phyloP scores from a whole-genome alignment of 2,329 filamentous ascomycete genomes.

The Didymella lethalis region DNA sequence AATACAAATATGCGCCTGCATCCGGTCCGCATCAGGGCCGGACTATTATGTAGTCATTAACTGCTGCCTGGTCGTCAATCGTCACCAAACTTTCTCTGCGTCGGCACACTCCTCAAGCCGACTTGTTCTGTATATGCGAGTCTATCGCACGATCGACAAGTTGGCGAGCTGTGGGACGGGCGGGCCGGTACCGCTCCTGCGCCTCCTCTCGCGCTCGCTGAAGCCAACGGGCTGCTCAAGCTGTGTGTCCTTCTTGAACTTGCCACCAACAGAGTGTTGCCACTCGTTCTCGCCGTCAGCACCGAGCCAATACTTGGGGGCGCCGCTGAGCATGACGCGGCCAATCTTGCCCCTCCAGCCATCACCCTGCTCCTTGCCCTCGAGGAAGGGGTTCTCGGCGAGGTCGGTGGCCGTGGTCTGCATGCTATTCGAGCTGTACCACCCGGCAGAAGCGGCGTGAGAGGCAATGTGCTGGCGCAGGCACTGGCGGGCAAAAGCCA shows the following conservation, averaged over 20 bases:
- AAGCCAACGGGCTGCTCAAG: constrained; percentile 55
- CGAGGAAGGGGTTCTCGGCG: constrained; percentile 74
- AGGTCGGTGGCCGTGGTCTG: constrained; percentile 55
- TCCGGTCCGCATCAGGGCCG: neutral
- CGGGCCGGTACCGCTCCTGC: constrained; percentile 68
- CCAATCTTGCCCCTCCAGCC: constrained; percentile 82
- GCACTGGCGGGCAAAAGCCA: constrained; percentile 81
- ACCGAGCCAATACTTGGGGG: constrained; percentile 82
- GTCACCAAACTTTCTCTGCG: constrained; percentile 6
- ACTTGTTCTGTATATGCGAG: constrained; percentile 5
- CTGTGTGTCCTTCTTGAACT: constrained; percentile 61
- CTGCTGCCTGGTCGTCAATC: constrained; percentile 11
- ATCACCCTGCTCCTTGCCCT: constrained; percentile 73
- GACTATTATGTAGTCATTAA: constrained; percentile 19
- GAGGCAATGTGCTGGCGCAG: constrained; percentile 71
- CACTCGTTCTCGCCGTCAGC: constrained; percentile 71
- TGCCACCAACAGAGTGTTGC: constrained; percentile 69
- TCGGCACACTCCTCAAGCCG: neutral
- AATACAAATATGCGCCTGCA: constrained; percentile 10
- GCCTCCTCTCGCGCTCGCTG: constrained; percentile 66
- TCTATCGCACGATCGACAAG: constrained; percentile 34
- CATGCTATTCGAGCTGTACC: constrained; percentile 48
- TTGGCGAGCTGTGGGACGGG: constrained; percentile 50
- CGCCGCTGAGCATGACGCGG: constrained; percentile 77
- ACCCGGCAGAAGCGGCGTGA: constrained; percentile 55